Evolutionary conservation across 2,329 filamentous ascomycete genomes (phyloP).

Genomic region (Amesomyces nigricolor): DNA sequence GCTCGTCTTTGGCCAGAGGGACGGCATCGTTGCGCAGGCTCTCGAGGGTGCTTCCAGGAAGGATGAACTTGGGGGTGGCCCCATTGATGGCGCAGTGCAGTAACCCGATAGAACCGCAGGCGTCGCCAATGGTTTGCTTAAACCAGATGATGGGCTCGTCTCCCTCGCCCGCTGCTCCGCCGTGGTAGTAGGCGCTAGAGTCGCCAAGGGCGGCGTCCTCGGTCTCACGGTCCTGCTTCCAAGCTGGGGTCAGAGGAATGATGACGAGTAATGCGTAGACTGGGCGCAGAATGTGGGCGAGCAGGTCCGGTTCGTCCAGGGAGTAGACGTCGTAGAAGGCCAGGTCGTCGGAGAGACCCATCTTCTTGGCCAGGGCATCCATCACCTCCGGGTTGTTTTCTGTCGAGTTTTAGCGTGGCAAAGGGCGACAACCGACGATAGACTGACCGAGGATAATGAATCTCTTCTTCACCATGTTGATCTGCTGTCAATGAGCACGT

Average conservation of each 20-base stretch:
- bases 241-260: slow-evolving; percentile 56
- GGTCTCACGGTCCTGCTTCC: slow-evolving; percentile 36
- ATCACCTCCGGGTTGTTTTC: slow-evolving; percentile 73
- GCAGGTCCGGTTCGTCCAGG: slow-evolving; percentile 69
- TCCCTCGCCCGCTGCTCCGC: slow-evolving; percentile 26
- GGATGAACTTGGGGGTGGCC: slow-evolving; percentile 49
- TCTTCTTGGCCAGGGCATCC: slow-evolving; percentile 61
- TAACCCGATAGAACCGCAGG: slow-evolving; percentile 74
- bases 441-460: background rate
- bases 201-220: slow-evolving; percentile 46
- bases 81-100: slow-evolving; percentile 71
- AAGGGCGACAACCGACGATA: background rate
- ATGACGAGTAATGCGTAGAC: slow-evolving; percentile 74
- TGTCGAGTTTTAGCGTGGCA: slow-evolving; percentile 7
- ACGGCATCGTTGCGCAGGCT: slow-evolving; percentile 57
- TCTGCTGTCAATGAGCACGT: background rate
- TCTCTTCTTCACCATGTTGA: slow-evolving; percentile 14
- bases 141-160: slow-evolving; percentile 66
- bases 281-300: slow-evolving; percentile 71
- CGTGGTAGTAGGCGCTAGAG: slow-evolving; percentile 13
- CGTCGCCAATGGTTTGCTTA: slow-evolving; percentile 77
- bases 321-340: slow-evolving; percentile 79
- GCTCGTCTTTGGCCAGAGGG: slow-evolving; percentile 52
- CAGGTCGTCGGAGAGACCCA: slow-evolving; percentile 63
- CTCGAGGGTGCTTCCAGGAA: slow-evolving; percentile 48